Conservation (phyloP, 2,329 filamentous ascomycete species). For the Ophiognomonia clavigignenti-juglandacearum region DNA sequence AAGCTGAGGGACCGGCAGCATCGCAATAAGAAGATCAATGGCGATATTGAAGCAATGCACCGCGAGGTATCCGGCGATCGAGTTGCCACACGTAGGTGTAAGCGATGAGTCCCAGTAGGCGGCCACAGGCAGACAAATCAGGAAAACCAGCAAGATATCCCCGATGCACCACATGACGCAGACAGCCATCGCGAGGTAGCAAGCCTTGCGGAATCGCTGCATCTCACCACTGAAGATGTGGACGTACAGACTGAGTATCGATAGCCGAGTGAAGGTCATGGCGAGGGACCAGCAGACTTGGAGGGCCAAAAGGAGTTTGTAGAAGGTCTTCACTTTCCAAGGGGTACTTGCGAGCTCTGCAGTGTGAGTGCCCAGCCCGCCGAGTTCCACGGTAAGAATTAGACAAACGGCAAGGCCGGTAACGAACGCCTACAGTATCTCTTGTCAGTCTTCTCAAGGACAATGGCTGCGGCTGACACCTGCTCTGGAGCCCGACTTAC, state of each 20-base stretch:
- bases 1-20: neutral
- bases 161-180: neutral
- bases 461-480: neutral
- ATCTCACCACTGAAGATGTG: neutral
- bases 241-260: neutral
- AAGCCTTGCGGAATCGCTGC: neutral
- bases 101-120: neutral
- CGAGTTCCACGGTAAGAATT: neutral
- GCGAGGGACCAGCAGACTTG: neutral
- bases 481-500: neutral
- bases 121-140: neutral
- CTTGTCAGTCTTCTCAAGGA: neutral
- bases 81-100: neutral
- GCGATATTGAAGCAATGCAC: neutral
- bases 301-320: neutral
- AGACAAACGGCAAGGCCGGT: neutral
- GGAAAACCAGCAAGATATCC: neutral
- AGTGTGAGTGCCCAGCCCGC: neutral
- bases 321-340: neutral
- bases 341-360: neutral
- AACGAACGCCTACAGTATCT: neutral
- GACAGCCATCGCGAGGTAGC: neutral
- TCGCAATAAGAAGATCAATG: neutral
- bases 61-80: neutral
- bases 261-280: neutral